Evolutionary conservation across 768 basidiomycete species (phyloP).

Genomic region (Lactarius trivialis): DNA sequence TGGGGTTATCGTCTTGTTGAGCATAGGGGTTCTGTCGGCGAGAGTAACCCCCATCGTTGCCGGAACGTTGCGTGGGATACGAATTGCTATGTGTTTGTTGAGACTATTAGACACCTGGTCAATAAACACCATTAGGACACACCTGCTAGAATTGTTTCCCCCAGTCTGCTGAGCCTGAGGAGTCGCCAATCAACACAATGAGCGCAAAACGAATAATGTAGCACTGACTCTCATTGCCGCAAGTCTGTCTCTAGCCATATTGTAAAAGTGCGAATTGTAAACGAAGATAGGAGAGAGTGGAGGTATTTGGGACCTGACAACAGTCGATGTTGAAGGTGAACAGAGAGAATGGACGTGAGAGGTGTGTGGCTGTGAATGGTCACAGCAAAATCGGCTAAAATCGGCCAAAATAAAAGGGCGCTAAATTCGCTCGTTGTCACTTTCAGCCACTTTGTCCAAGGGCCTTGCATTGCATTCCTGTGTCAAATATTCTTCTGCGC

Average conservation of each 20-base stretch:
- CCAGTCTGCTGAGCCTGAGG: slow-evolving; percentile 60
- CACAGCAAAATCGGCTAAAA: background rate
- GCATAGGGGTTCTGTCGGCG: slow-evolving; percentile 58
- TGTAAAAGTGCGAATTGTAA: slow-evolving; percentile 24
- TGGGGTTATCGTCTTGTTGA: slow-evolving; percentile 49
- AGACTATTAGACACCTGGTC: background rate
- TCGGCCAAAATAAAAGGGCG: too few species aligned
- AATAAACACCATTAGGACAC: slow-evolving; percentile 27
- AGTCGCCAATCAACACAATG: slow-evolving; percentile 6
- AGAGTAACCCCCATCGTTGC: slow-evolving; percentile 21
- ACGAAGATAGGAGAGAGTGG: slow-evolving; percentile 2
- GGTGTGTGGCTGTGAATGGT: background rate
- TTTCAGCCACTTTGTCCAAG: background rate
- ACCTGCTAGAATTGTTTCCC: slow-evolving; percentile 44
- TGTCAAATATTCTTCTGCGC: background rate
- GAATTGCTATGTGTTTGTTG: slow-evolving; percentile 9
- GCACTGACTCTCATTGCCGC: slow-evolving; percentile 72
- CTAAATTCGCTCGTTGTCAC: background rate
- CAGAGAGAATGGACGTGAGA: background rate
- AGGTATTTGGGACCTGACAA: slow-evolving; percentile 7
- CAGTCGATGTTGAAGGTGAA: slow-evolving; percentile 25
- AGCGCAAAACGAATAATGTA: background rate
- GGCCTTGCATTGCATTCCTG: background rate
- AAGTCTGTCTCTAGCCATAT: slow-evolving; percentile 86
- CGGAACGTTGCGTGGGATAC: slow-evolving; percentile 18